These are phyloP conservation scores for Phytophthora tentaculata DNA, from an alignment of 352 stramenopile genomes.

Conservation along the genomic window DNA sequence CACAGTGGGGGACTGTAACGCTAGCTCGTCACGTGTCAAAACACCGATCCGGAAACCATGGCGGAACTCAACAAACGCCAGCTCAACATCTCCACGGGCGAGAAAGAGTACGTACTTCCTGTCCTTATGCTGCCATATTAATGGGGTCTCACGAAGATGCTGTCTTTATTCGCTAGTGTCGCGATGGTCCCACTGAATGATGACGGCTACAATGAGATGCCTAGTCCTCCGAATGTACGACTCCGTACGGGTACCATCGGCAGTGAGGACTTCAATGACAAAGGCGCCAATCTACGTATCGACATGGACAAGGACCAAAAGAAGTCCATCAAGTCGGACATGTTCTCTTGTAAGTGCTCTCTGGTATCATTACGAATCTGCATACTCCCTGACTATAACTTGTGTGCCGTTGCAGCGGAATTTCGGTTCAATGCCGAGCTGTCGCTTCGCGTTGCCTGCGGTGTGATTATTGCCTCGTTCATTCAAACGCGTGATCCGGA, in stretches of 20 bases:
- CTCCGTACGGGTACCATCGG: conserved; percentile 54
- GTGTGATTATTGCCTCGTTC: conserved; percentile 70
- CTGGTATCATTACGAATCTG: neutral
- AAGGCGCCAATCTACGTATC: conserved; percentile 73
- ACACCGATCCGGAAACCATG: conserved; percentile 28
- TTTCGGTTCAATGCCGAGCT: conserved; percentile 77
- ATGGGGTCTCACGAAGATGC: conserved; percentile 13
- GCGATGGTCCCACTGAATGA: conserved; percentile 35
- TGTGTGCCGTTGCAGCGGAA: conserved; percentile 43
- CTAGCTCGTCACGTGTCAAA: too few relatives aligned
- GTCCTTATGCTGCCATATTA: conserved; percentile 7
- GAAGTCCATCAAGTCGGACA: conserved; percentile 56
- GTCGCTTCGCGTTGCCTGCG: conserved; percentile 67
- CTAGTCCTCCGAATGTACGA: conserved; percentile 41
- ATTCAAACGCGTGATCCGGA: conserved; percentile 67
- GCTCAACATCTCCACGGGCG: conserved; percentile 23
- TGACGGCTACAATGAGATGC: conserved; percentile 31
- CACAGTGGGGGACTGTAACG: too few relatives aligned
- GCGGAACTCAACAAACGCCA: conserved; percentile 26
- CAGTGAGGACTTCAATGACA: conserved; percentile 69
- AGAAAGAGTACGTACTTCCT: conserved; percentile 33
- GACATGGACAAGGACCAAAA: conserved; percentile 64
- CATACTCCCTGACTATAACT: conserved; percentile 3
- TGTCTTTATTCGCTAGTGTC: conserved; percentile 20
- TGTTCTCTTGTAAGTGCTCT: conserved; percentile 56